Evolutionary conservation across 345 rosid species (phyloP).

Genomic region (Eucalyptus leucophloia): DNA sequence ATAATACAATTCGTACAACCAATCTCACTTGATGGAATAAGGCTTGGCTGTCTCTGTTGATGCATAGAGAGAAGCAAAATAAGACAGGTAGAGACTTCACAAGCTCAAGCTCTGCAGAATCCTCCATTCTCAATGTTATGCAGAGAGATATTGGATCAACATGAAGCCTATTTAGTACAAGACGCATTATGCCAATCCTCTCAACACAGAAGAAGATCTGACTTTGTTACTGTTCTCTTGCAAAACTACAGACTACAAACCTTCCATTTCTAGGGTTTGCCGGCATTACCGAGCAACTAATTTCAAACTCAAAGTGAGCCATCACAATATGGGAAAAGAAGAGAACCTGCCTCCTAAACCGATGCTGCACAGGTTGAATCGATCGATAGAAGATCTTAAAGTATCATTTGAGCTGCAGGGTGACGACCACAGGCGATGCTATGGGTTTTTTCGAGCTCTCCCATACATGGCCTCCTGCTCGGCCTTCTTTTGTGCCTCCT

Average conservation of each 20-base stretch:
- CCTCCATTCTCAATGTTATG: not conserved
- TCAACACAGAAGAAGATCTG: not conserved
- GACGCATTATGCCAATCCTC: not conserved
- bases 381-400: not conserved
- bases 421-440: not conserved
- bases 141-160: not conserved
- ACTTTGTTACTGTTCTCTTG: not conserved
- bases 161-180: not conserved
- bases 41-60: not conserved
- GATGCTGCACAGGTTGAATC: not conserved
- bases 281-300: not conserved
- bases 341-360: not conserved
- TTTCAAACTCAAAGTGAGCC: not conserved
- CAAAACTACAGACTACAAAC: not conserved
- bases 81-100: not conserved
- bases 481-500: constrained; percentile 23
- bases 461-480: constrained; percentile 5
- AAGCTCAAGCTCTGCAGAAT: not conserved
- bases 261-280: not conserved
- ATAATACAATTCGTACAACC: not conserved
- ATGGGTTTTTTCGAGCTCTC: not conserved
- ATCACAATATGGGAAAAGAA: not conserved
- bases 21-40: not conserved
- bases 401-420: not conserved
- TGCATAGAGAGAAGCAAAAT: not conserved